Base-by-base conservation (phyloP, 345 rosid species). In the Rhizophora apiculata region DNA sequence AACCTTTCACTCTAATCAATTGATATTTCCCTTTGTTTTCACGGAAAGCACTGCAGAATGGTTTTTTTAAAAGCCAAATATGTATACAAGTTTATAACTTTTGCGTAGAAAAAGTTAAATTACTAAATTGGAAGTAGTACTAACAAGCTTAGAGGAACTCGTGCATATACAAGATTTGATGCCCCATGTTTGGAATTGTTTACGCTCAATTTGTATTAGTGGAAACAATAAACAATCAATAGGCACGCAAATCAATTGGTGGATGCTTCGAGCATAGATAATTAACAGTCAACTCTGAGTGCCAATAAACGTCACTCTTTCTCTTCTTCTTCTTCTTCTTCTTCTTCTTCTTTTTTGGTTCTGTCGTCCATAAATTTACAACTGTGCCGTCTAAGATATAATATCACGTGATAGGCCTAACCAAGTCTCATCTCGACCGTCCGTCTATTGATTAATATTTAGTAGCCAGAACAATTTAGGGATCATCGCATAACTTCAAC, bases 131-230 rank as follows among this genome's bases (percentile, higher is more conserved):
- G 16, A 21, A 55, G 6, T 9, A 55, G 30, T 21, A 22, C 29
- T 22, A 9, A 56, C 11, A 56, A 56, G 60, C 29, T 59, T 7
- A 46, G 31, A 48, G 64, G 48, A 24, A 59, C 18, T 18, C 48
- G 6, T 29, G 58, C 60, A 8, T 43, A 13, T 43, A 13, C 11
- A 24, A 30, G 6, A 27, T 31, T 54, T 22, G 60, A 56, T 56
- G 18, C 60, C 30, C 24, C 26, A 24, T 21, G 11, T 54, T 21
- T 7, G 58, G 32, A 21, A 32, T 36, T 55, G 62, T 67, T 67
- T 36, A 58, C 36, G 61, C 30, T 22, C 62, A 24, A 36, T 67
- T 53, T 34, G 62, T 16, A 24, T 19, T 54, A 67, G 70, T 37
- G 70, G 58, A 2, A 20, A 3, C 10, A 29, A 36, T 59, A 19